Percentiles rank a stretch among this genome's conserved stretches.
phyloP scores from a whole-genome alignment of 441 rosid species.

The Erodium moschatum region DNA sequence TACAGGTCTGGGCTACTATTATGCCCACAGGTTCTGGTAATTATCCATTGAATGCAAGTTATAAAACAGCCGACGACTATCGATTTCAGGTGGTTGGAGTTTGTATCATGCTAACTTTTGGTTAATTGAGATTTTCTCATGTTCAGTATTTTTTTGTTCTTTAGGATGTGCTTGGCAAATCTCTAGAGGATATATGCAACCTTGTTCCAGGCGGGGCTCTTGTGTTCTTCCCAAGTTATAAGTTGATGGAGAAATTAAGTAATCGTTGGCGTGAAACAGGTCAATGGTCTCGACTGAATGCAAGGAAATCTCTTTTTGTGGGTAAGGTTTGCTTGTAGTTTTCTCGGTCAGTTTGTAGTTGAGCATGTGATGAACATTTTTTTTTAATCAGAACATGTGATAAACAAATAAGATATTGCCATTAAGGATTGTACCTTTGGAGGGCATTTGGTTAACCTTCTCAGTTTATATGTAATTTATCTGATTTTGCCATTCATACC shows the following conservation, averaged over 20 bases:
- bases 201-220: slow-evolving; percentile 87
- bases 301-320: slow-evolving; percentile 53
- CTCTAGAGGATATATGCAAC: slow-evolving; percentile 74
- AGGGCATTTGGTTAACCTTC: slow-evolving; percentile 7
- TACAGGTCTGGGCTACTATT: slow-evolving; percentile 74
- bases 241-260: slow-evolving; percentile 83
- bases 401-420: slow-evolving; percentile 10
- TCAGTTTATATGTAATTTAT: slow-evolving; percentile 10
- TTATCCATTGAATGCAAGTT: slow-evolving; percentile 77
- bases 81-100: slow-evolving; percentile 61
- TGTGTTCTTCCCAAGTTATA: slow-evolving; percentile 95
- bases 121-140: slow-evolving; percentile 19
- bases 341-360: slow-evolving; percentile 1
- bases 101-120: slow-evolving; percentile 18
- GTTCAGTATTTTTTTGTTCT: slow-evolving; percentile 21
- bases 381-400: background rate
- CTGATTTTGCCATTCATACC: slow-evolving; percentile 6
- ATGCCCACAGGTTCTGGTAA: slow-evolving; percentile 67
- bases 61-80: slow-evolving; percentile 73
- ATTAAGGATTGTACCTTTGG: background rate
- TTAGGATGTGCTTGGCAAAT: slow-evolving; percentile 84
- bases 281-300: slow-evolving; percentile 74
- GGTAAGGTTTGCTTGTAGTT: slow-evolving; percentile 37
- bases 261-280: slow-evolving; percentile 88
- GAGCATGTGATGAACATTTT: background rate